phyloP scores from a whole-genome alignment of 1,139 yeast genomes.

The Candida frijolesensis region DNA sequence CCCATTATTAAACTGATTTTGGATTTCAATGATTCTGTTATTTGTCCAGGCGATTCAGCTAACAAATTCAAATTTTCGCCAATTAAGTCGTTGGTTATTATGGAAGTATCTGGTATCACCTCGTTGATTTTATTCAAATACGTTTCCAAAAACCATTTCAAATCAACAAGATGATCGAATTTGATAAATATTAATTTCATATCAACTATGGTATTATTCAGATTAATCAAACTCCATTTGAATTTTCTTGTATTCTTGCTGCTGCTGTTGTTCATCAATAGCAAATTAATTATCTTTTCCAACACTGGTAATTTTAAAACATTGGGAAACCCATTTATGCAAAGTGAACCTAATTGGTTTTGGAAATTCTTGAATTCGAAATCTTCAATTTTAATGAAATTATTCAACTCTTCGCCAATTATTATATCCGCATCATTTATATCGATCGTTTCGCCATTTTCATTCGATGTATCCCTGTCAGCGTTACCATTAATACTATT shows the following conservation, averaged over 20 bases:
- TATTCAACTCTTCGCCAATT: constrained; percentile 14
- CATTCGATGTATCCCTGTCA: background rate
- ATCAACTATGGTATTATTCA: constrained; percentile 26
- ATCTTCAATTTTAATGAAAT: constrained; percentile 25
- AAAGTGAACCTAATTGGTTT: constrained; percentile 41
- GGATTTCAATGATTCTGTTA: constrained; percentile 10
- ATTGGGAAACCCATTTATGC: constrained; percentile 36
- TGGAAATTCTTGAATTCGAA: constrained; percentile 35
- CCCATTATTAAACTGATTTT: constrained; percentile 20
- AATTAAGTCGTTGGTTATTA: constrained; percentile 8
- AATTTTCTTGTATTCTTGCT: constrained; percentile 12
- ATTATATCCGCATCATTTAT: constrained; percentile 14
- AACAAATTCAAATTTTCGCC: background rate
- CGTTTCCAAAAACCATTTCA: constrained; percentile 16
- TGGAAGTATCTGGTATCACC: background rate
- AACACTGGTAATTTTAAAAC: constrained; percentile 27
- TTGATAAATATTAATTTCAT: constrained; percentile 30
- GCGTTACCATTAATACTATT: background rate
- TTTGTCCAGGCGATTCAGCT: constrained; percentile 1
- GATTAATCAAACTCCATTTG: constrained; percentile 30
- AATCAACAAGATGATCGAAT: constrained; percentile 21
- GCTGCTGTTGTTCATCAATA: constrained; percentile 11
- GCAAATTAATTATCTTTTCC: constrained; percentile 28
- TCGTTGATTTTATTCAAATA: constrained; percentile 6
- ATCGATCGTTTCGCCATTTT: background rate